These are phyloP conservation scores for Apiospora rasikravindrae DNA, from an alignment of 2,329 filamentous ascomycete genomes.

Conservation along the genomic window DNA sequence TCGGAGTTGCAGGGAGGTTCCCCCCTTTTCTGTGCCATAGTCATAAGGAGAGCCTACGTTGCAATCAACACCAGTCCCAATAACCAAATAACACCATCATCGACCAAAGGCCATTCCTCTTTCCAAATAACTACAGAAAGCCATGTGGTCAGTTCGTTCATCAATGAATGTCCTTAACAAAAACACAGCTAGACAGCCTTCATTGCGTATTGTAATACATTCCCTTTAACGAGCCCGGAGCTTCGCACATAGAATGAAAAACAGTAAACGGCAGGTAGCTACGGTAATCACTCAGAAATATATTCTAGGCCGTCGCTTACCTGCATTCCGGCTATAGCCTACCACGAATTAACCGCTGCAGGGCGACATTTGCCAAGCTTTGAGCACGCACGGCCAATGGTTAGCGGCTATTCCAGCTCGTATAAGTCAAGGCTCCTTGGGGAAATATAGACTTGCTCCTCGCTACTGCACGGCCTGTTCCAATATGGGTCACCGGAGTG, in stretches of 20 bases:
- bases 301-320: not conserved
- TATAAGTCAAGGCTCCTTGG: not conserved
- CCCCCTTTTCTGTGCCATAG: not conserved
- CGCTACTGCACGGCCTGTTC: not conserved
- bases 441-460: not conserved
- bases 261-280: not conserved
- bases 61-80: not conserved
- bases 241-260: not conserved
- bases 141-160: not conserved
- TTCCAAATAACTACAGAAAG: not conserved
- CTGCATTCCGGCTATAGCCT: not conserved
- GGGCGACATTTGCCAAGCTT: slow-evolving; percentile 9
- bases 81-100: not conserved
- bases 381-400: not conserved
- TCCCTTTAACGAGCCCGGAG: not conserved
- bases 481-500: not conserved
- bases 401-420: slow-evolving; percentile 4
- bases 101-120: not conserved
- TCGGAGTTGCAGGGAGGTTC: not conserved
- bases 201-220: too few relatives aligned
- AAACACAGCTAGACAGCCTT: too few relatives aligned
- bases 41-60: not conserved
- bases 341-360: slow-evolving; percentile 5
- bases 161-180: not conserved
- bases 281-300: not conserved